Base-by-base conservation (phyloP, 495 filamentous ascomycete genomes). In the Penicillium tannophilum region DNA sequence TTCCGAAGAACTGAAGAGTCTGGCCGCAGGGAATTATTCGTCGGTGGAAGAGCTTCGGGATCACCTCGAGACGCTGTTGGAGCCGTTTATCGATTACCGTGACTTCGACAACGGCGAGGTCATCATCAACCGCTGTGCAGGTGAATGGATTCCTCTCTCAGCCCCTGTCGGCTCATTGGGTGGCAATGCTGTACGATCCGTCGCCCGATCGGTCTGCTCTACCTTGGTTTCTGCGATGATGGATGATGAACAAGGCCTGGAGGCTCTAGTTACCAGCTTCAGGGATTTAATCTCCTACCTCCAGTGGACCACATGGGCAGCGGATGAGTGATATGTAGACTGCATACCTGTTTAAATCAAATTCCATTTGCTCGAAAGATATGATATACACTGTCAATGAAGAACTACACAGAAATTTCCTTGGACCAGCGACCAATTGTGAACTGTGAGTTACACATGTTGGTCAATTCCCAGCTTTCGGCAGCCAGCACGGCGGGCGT, bases 381-480 rank as follows among this genome's bases (percentile, higher is more conserved):
- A 41, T 41, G 17, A 17, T 3, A 17, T 41, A 41, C 39, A 41
- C 14, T 41, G 39, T 12, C 33, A 36, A 12, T 4, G 16, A 41
- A 41, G 3, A n/a, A 41, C 39, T 57, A 66, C n/a, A 49, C 64
- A n/a, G 52, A 55, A 58, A 61, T 54, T n/a, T 61, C 60, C 28
- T 63, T 62, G 7, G 57, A 28, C 71, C 71, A 74, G 10, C 41
- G 24, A 2, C 71, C 76, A 4, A 82, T 72, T 41, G 79, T 84
- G 68, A 81, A 85, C 67, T 86, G 82, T 56, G 75, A 78, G 67
- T 86, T 87, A 64, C 83, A 86, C 84, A 86, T 86, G 63, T 87
- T 86, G 23, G 75, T 79, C 69, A 87, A 67, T 70, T 88, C 85
- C 84, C 84, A 87, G 56, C 76, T 79, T 71, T 88, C 84, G 0